A percentile compares a stretch with the other conserved stretches of the same genome.
Evolutionary conservation across 2,329 filamentous ascomycete species (phyloP).

Genomic region (Huntiella bhutanensis): DNA sequence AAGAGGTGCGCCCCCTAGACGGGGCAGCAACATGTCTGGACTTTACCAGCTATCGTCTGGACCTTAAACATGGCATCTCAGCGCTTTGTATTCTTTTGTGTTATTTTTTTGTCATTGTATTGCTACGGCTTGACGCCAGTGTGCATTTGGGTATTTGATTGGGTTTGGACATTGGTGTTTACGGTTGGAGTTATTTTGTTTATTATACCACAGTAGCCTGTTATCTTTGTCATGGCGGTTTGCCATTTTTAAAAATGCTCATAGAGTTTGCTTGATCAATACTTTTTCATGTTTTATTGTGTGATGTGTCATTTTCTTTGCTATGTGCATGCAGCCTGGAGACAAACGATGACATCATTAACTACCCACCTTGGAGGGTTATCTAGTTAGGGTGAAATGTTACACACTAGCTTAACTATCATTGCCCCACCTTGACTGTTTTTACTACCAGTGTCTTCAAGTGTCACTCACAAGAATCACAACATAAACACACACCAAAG

Average conservation of each 20-base stretch:
- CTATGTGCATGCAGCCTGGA: not conserved
- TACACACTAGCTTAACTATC: not conserved
- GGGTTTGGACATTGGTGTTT: not conserved
- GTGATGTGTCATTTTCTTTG: not conserved
- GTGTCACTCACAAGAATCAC: not conserved
- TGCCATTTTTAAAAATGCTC: too few species aligned
- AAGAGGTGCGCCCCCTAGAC: not conserved
- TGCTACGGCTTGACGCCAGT: not conserved
- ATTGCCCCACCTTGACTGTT: not conserved
- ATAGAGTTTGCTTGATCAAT: too few species aligned
- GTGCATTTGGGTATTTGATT: not conserved
- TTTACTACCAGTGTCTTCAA: not conserved
- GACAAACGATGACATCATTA: too few species aligned
- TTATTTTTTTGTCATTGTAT: not conserved
- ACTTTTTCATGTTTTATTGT: not conserved
- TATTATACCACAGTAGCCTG: too few species aligned
- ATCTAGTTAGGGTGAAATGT: not conserved
- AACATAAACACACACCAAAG: not conserved
- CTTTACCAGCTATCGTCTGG: conserved; percentile 8
- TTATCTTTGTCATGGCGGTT: too few species aligned
- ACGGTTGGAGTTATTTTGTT: too few species aligned
- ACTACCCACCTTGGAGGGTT: not conserved
- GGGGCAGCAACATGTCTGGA: conserved; percentile 4
- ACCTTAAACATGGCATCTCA: not conserved
- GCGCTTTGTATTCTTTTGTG: not conserved